Conservation (phyloP, 768 basidiomycete species). For the Tricholoma sp. region DNA sequence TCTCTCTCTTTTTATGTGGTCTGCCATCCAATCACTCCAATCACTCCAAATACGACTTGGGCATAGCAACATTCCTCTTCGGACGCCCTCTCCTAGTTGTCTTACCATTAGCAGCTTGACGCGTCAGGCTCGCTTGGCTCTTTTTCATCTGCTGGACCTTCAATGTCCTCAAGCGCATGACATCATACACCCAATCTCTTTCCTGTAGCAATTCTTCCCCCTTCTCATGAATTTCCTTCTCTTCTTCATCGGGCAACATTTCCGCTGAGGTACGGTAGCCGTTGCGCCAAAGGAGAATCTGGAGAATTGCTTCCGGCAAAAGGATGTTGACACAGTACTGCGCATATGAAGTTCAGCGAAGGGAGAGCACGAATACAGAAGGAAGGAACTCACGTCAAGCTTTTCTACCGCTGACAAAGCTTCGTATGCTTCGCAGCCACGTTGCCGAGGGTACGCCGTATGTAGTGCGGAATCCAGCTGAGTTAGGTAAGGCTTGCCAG, state of each 20-base stretch:
- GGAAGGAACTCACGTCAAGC: conserved; percentile 38
- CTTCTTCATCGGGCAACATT: conserved; percentile 49
- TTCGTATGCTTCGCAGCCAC: conserved; percentile 40
- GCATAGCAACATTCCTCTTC: conserved; percentile 18
- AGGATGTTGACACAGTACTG: conserved; percentile 74
- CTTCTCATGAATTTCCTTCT: conserved; percentile 46
- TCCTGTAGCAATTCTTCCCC: conserved; percentile 45
- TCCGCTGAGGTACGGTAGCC: conserved; percentile 48
- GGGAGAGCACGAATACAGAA: background rate
- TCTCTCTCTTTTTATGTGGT: too few species aligned
- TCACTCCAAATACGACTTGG: conserved; percentile 24
- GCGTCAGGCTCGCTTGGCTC: conserved; percentile 1
- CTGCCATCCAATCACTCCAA: too few species aligned
- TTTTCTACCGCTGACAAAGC: conserved; percentile 41
- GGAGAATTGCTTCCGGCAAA: conserved; percentile 65
- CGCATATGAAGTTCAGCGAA: background rate
- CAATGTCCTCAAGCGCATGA: conserved; percentile 38
- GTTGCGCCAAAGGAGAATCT: conserved; percentile 69
- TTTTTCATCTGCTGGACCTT: conserved; percentile 19
- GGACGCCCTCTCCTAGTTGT: conserved; percentile 12
- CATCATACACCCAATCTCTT: conserved; percentile 68
- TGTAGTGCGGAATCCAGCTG: background rate
- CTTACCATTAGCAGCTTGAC: background rate
- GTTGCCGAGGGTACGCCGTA: conserved; percentile 17
- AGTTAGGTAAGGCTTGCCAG: background rate